Conservation (phyloP, 306 rosid species). For the Pyrus communis region DNA sequence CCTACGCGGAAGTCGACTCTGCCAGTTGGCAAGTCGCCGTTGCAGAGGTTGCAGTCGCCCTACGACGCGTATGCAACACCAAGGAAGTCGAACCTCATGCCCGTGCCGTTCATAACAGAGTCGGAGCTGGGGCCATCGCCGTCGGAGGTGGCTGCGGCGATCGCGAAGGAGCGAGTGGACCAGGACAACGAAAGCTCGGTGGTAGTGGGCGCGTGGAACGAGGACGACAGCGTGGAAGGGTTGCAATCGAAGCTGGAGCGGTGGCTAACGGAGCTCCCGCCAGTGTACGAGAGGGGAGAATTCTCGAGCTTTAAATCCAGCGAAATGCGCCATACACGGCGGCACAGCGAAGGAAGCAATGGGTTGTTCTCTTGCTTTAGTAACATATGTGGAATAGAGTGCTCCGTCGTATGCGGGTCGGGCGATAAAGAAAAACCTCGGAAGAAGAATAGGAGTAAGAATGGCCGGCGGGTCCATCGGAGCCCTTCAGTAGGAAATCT, state of each 20-base stretch:
- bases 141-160: conserved; percentile 72
- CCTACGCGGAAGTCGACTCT: conserved; percentile 17
- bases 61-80: conserved; percentile 51
- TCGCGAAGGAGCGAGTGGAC: conserved; percentile 39
- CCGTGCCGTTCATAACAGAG: conserved; percentile 40
- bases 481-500: conserved; percentile 28
- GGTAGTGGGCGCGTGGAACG: conserved; percentile 49
- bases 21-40: conserved; percentile 13
- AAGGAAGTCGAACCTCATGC: conserved; percentile 28
- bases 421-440: conserved; percentile 2
- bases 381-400: conserved; percentile 76
- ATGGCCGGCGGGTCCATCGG: conserved; percentile 19
- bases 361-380: conserved; percentile 93
- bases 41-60: conserved; percentile 7
- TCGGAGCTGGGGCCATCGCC: conserved; percentile 92
- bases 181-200: conserved; percentile 49
- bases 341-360: conserved; percentile 37
- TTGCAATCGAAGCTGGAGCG: conserved; percentile 68
- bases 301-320: conserved; percentile 17
- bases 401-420: conserved; percentile 77
- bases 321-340: conserved; percentile 24
- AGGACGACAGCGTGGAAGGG: conserved; percentile 64
- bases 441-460: conserved; percentile 11
- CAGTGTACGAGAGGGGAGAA: conserved; percentile 58
- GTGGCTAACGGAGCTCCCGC: conserved; percentile 68